These are phyloP conservation scores for Colletotrichum shisoi DNA, from an alignment of 2,329 filamentous ascomycete genomes.

Conservation along the genomic window DNA sequence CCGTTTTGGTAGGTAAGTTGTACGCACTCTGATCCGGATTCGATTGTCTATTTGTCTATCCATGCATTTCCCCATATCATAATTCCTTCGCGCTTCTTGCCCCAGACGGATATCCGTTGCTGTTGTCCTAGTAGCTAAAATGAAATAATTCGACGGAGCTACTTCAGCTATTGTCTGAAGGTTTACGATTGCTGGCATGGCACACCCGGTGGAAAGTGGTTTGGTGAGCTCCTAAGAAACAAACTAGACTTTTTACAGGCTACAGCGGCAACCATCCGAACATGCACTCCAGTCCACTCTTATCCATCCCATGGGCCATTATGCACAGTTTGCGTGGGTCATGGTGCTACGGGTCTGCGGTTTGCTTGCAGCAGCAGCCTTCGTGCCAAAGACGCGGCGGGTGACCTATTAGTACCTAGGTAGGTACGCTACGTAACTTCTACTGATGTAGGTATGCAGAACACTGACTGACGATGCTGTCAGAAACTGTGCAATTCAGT, in stretches of 20 bases:
- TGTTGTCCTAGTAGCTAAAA: constrained; percentile 16
- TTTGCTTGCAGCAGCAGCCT: constrained; percentile 1
- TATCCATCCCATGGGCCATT: constrained; percentile 9
- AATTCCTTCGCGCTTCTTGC: constrained; percentile 1
- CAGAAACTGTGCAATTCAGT: constrained; percentile 2
- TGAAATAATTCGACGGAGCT: not conserved
- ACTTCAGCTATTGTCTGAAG: constrained; percentile 18
- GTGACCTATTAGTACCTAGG: too few relatives aligned
- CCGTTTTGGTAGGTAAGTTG: not conserved
- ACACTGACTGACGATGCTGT: constrained; percentile 4
- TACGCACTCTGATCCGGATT: not conserved
- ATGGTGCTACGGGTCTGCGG: constrained; percentile 12
- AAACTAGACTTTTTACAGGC: not conserved
- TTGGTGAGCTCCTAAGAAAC: not conserved
- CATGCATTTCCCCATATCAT: constrained; percentile 2
- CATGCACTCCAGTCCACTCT: constrained; percentile 11
- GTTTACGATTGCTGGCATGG: not conserved
- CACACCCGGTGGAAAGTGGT: not conserved
- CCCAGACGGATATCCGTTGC: constrained; percentile 20
- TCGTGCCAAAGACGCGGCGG: too few relatives aligned
- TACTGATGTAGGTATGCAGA: too few relatives aligned
- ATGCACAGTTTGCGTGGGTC: constrained; percentile 28
- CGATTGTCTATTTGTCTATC: not conserved
- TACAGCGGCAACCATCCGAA: constrained; percentile 1
- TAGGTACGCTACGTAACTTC: too few relatives aligned